phyloP scores from a whole-genome alignment of 148 eudicot species.

The Beta vulgaris region DNA sequence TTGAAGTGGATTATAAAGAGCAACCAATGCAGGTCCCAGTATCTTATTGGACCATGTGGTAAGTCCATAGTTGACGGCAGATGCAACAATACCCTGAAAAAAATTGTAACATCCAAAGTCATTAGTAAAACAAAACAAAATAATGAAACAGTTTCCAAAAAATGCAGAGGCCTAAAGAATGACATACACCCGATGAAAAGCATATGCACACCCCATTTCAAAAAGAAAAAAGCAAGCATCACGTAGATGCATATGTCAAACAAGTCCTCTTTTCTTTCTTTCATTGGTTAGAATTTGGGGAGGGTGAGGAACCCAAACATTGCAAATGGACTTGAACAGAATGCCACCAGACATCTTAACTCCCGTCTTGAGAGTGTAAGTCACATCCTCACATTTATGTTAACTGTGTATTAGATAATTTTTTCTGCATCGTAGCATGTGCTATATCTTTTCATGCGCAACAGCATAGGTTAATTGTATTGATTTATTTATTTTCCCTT shows the following conservation, averaged over 20 bases:
- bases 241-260: background rate
- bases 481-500: background rate
- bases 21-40: slow-evolving; percentile 82
- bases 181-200: background rate
- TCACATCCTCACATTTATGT: background rate
- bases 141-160: background rate
- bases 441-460: background rate
- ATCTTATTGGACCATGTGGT: slow-evolving; percentile 84
- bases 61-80: slow-evolving; percentile 79
- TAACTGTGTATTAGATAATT: background rate
- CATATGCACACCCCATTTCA: background rate
- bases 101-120: background rate
- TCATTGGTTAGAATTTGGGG: background rate
- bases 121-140: background rate
- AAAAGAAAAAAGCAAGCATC: background rate
- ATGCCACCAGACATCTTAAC: background rate
- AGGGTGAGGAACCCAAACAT: background rate
- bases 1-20: slow-evolving; percentile 85
- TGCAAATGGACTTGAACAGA: background rate
- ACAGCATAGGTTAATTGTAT: background rate
- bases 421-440: background rate
- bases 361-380: background rate
- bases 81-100: slow-evolving; percentile 69
- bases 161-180: background rate
- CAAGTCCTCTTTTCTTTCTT: background rate